Conservation (phyloP, 2,329 filamentous ascomycete genomes). For the Aspergillus thermomutatus region DNA sequence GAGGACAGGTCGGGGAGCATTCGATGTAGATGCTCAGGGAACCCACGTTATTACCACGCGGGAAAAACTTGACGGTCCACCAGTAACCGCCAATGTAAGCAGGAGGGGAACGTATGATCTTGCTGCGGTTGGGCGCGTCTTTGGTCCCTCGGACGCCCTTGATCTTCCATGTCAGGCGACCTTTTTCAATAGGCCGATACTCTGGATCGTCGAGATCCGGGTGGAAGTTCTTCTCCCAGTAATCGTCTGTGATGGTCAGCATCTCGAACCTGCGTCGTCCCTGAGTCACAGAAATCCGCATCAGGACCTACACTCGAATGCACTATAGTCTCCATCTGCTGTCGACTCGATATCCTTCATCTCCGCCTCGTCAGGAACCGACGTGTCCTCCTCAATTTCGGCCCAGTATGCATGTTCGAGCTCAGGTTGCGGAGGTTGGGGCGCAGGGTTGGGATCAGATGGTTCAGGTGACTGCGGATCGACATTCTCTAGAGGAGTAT, state of each 20-base stretch:
- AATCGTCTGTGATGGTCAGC: constrained; percentile 39
- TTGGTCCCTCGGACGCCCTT: constrained; percentile 59
- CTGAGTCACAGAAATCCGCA: neutral
- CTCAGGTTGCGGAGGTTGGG: constrained; percentile 19
- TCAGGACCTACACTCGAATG: constrained; percentile 48
- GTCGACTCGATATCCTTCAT: constrained; percentile 53
- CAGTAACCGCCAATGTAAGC: constrained; percentile 58
- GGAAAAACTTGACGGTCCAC: constrained; percentile 65
- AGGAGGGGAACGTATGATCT: constrained; percentile 56
- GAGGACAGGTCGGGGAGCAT: constrained; percentile 51
- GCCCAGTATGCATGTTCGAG: constrained; percentile 49
- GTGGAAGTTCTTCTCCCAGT: constrained; percentile 59
- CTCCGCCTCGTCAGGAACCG: constrained; percentile 55
- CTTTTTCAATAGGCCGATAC: constrained; percentile 50
- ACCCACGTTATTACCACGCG: constrained; percentile 57
- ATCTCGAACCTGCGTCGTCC: neutral
- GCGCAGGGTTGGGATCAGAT: constrained; percentile 13
- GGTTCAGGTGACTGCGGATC: constrained; percentile 9
- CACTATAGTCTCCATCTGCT: constrained; percentile 49
- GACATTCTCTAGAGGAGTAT: constrained; percentile 3
- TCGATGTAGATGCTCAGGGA: constrained; percentile 61
- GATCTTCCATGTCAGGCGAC: constrained; percentile 58
- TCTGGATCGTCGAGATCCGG: constrained; percentile 57
- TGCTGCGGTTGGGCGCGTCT: constrained; percentile 56
- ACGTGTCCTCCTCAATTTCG: constrained; percentile 55